phyloP scores from a whole-genome alignment of 2,329 filamentous ascomycete genomes.

The Cryoendolithus antarcticus region DNA sequence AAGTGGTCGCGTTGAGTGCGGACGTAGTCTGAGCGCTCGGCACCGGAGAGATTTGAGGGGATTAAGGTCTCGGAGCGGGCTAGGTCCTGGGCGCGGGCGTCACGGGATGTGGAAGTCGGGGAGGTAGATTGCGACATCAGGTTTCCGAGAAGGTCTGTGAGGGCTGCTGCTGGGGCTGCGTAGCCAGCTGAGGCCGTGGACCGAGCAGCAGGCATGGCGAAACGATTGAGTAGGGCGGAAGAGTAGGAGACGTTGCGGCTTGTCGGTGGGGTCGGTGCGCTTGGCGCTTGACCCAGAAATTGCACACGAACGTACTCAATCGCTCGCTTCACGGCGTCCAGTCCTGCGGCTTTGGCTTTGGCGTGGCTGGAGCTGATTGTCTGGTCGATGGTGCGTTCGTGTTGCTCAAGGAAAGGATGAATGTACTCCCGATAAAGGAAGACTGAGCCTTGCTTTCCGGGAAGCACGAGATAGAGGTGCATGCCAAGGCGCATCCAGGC shows the following conservation, averaged over 20 bases:
- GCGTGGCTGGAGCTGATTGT: slow-evolving; percentile 76
- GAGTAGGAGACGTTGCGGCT: slow-evolving; percentile 50
- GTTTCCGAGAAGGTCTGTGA: slow-evolving; percentile 61
- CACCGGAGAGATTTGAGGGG: slow-evolving; percentile 54
- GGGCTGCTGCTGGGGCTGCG: slow-evolving; percentile 25
- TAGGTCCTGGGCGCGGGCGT: slow-evolving; percentile 37
- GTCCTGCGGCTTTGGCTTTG: slow-evolving; percentile 60
- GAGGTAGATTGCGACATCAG: slow-evolving; percentile 46
- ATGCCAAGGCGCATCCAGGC: slow-evolving; percentile 77
- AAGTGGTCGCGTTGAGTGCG: slow-evolving; percentile 68
- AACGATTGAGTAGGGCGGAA: slow-evolving; percentile 69
- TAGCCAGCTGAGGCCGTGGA: slow-evolving; percentile 27
- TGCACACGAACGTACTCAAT: slow-evolving; percentile 55
- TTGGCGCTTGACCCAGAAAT: slow-evolving; percentile 63
- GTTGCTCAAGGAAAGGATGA: slow-evolving; percentile 75
- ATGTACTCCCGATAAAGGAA: slow-evolving; percentile 74
- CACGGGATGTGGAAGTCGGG: slow-evolving; percentile 23
- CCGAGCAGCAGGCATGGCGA: slow-evolving; percentile 64
- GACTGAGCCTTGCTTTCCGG: slow-evolving; percentile 87
- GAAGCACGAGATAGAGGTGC: slow-evolving; percentile 90
- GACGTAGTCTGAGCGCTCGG: slow-evolving; percentile 64
- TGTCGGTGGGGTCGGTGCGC: slow-evolving; percentile 35
- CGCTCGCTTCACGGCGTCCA: slow-evolving; percentile 41
- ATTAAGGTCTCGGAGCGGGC: slow-evolving; percentile 53
- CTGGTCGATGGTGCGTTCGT: slow-evolving; percentile 80